phyloP scores from a whole-genome alignment of 2,329 filamentous ascomycete genomes.

The Epichloe festucae region DNA sequence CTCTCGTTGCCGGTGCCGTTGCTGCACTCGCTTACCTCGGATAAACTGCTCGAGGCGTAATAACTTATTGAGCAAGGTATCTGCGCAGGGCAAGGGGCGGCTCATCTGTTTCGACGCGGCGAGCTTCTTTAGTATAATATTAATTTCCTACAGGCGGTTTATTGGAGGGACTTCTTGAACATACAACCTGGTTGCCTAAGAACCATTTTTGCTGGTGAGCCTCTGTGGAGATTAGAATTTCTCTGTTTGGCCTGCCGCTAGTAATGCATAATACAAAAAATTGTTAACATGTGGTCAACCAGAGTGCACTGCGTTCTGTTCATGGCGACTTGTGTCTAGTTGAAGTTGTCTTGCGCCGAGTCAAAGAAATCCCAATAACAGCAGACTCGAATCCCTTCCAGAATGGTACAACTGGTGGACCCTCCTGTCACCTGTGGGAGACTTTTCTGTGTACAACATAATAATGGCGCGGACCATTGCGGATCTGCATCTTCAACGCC shows the following conservation, averaged over 20 bases:
- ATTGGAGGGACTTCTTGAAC: background rate
- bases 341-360: too few relatives aligned
- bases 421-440: too few relatives aligned
- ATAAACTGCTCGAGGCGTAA: slow-evolving; percentile 7
- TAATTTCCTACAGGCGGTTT: background rate
- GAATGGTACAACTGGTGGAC: too few relatives aligned
- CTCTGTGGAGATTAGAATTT: background rate
- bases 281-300: background rate
- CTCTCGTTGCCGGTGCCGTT: slow-evolving; percentile 20
- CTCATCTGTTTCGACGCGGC: background rate
- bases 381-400: too few relatives aligned
- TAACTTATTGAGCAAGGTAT: background rate
- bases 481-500: too few relatives aligned
- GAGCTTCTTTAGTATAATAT: background rate
- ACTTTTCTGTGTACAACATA: too few relatives aligned
- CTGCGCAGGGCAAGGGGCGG: background rate
- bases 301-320: background rate
- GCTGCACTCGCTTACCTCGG: slow-evolving; percentile 22
- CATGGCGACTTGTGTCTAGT: too few relatives aligned
- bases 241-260: background rate
- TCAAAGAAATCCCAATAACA: too few relatives aligned
- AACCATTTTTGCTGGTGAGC: background rate
- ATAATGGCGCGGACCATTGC: too few relatives aligned
- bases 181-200: background rate
- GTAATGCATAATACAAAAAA: background rate